Conservation (phyloP, 2,329 filamentous ascomycete species). For the Phaeosphaeriaceae sp. region DNA sequence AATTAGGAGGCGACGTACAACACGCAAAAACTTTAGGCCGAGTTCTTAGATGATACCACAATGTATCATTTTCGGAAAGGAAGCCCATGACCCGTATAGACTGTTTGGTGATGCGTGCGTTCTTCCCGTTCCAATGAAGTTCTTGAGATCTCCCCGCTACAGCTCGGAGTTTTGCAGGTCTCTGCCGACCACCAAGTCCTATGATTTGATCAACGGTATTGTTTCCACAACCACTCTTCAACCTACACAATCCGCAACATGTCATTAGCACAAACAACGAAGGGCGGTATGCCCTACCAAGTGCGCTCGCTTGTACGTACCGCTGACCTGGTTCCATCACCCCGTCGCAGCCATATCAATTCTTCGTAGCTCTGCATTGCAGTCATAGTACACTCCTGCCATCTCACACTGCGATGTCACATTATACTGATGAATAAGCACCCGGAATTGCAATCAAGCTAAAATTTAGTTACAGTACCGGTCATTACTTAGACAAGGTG, state of each 20-base stretch:
- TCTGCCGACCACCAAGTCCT: slow-evolving; percentile 31
- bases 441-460: neutral
- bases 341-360: neutral
- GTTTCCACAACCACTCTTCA: slow-evolving; percentile 34
- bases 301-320: slow-evolving; percentile 49
- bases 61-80: no score
- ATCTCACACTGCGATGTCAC: neutral
- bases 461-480: slow-evolving; percentile 70
- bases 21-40: neutral
- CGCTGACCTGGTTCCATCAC: neutral
- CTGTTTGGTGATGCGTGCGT: neutral
- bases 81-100: no score
- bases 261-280: slow-evolving; percentile 44
- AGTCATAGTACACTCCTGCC: no score
- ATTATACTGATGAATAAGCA: neutral
- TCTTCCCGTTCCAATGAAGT: neutral
- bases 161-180: slow-evolving; percentile 40
- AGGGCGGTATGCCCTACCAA: slow-evolving; percentile 48
- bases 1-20: neutral
- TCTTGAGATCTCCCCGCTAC: slow-evolving; percentile 11
- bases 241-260: slow-evolving; percentile 26
- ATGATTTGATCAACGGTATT: slow-evolving; percentile 44
- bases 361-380: neutral
- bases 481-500: slow-evolving; percentile 83
- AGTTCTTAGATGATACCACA: neutral